Base-by-base conservation (phyloP, 1,284 basidiomycete genomes). In the Apiotrichum mycotoxinovorans region DNA sequence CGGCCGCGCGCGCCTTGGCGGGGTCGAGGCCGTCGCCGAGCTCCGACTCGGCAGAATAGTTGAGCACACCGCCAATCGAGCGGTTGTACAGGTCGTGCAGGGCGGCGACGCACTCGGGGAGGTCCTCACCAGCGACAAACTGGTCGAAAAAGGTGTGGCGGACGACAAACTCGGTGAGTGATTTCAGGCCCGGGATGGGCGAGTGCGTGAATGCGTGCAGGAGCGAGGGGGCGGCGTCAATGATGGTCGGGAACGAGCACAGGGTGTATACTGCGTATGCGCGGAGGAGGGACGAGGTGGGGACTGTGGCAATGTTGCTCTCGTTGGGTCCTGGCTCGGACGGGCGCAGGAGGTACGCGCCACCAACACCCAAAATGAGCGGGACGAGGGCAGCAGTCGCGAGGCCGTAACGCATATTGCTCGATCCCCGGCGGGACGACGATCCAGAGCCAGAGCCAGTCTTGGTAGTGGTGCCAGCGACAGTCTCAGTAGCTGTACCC, bases 41-140 rank as follows among this genome's bases (percentile, higher is more conserved):
- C 61, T 89, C 84, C 12, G 89, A 89, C 75, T 94, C 91, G 26
- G 91, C 89, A 45, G 86, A 88, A 76, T 94, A 94, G 35, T 83
- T 86, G 63, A 96, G 84, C 18, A 95, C 78, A n/a, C 83, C 80
- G 7, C 90, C 92, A 60, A 87, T 87, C 65, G 87, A 86, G 62
- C 83, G 81, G 12, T 74, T 70, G 25, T 89, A 83, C 34, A 95
- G 79, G 18, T 76, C 70, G 41, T 81, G 79, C 46, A 95, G 82
- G 3, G 88, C 70, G 2, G 87, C 84, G 10, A 89, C 65, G 15
- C 85, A 84, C 41, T 83, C 85, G 34, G 83, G 81, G 0, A 87
- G 87, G 0, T 87, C 87, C 60, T 95, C 91, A 4, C 88, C 91
- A 1, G 91, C 90, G 8, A 94, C 91, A 67, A 96, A 96, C 67